These are phyloP conservation scores for Exserohilum turcica DNA, from an alignment of 2,329 filamentous ascomycete genomes.

Conservation along the genomic window DNA sequence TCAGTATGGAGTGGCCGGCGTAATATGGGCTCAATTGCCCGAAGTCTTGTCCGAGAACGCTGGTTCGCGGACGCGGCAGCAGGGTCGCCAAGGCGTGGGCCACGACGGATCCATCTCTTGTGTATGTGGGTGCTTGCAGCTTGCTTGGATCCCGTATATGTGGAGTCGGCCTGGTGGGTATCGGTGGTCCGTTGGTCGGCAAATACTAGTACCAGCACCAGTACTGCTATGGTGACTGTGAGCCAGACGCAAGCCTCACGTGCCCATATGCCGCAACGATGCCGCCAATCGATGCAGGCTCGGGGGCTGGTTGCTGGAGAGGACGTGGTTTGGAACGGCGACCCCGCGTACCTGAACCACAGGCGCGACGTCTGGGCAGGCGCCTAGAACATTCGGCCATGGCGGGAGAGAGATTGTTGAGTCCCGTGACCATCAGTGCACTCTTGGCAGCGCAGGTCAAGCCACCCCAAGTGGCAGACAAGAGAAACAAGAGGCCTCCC, in stretches of 20 bases:
- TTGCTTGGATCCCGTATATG: constrained; percentile 6
- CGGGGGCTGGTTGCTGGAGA: neutral
- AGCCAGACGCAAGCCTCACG: neutral
- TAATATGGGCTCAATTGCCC: neutral
- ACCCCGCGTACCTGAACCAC: neutral
- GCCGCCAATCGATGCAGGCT: neutral
- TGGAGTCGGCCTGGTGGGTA: neutral
- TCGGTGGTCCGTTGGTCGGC: too few relatives aligned
- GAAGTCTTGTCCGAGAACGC: neutral
- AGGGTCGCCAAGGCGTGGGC: constrained; percentile 5
- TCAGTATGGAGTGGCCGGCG: neutral
- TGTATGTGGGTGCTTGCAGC: too few relatives aligned
- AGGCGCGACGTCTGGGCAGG: neutral
- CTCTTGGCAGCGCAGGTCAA: constrained; percentile 23
- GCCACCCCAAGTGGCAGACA: constrained; percentile 17
- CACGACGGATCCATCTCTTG: neutral
- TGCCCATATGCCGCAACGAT: neutral
- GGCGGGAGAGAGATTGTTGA: constrained; percentile 18
- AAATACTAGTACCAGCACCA: neutral
- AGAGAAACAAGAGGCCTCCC: constrained; percentile 26
- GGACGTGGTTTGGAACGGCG: neutral
- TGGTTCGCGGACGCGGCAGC: neutral
- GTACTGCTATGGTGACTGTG: neutral
- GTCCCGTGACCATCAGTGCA: constrained; percentile 27
- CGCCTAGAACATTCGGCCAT: constrained; percentile 11